Conservation (phyloP, 1,284 basidiomycete species). For the Pyrrhoderma noxium region DNA sequence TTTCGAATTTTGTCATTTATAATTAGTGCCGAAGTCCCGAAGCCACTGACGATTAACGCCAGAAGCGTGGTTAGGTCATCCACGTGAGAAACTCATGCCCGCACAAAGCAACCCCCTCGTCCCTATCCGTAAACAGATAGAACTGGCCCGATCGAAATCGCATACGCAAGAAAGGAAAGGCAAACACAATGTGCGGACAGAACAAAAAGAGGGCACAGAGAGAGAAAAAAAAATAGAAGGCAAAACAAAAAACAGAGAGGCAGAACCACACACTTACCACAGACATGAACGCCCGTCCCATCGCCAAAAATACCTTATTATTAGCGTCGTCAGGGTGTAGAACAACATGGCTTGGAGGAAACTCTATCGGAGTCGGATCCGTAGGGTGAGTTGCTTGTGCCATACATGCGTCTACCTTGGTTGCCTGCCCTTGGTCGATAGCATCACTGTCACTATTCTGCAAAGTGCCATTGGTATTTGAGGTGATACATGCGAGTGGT, state of each 20-base stretch:
- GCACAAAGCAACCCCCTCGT: not conserved
- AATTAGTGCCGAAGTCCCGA: too few species aligned
- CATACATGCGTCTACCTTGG: slow-evolving; percentile 11
- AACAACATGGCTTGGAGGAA: slow-evolving; percentile 53
- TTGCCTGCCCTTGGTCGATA: slow-evolving; percentile 1
- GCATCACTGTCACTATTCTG: not conserved
- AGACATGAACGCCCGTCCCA: slow-evolving; percentile 62
- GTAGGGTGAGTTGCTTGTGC: slow-evolving; percentile 6
- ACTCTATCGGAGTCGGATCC: slow-evolving; percentile 28
- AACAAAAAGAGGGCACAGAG: not conserved
- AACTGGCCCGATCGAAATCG: not conserved
- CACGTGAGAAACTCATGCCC: slow-evolving; percentile 14
- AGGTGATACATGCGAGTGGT: slow-evolving; percentile 11
- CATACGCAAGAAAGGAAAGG: slow-evolving; percentile 6
- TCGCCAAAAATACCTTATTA: slow-evolving; percentile 62
- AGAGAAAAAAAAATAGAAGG: not conserved
- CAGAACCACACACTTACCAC: slow-evolving; percentile 42
- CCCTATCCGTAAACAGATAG: not conserved
- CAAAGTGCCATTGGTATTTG: slow-evolving; percentile 7
- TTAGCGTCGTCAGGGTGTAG: slow-evolving; percentile 65
- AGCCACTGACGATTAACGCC: too few species aligned
- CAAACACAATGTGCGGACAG: not conserved
- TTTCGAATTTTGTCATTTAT: not conserved
- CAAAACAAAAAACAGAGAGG: not conserved
- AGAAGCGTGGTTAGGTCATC: slow-evolving; percentile 2